phyloP scores from a whole-genome alignment of 352 stramenopile species.

The Elongisporangium undulatum region DNA sequence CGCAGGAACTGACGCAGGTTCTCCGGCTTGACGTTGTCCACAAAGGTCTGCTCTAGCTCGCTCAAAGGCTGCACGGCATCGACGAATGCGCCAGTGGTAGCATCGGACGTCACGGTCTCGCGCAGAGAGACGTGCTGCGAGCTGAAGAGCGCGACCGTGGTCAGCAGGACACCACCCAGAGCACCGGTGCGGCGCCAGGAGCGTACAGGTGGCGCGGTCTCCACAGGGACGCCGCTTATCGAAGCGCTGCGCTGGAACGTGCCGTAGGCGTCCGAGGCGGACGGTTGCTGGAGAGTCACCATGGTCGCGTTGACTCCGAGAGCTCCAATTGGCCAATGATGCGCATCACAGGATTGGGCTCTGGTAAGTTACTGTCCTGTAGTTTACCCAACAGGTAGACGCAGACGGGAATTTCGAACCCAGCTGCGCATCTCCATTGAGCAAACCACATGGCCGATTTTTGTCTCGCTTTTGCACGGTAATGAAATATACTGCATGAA shows the following conservation, averaged over 20 bases:
- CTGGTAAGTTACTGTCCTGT: background rate
- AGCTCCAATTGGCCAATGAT: background rate
- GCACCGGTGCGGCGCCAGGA: background rate
- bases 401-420: background rate
- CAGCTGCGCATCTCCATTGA: background rate
- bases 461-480: background rate
- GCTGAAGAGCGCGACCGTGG: constrained; percentile 5
- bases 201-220: background rate
- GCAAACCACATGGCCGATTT: constrained; percentile 1
- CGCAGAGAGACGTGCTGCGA: constrained; percentile 6
- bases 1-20: constrained; percentile 10
- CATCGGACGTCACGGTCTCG: background rate
- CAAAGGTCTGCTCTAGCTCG: constrained; percentile 5
- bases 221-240: background rate
- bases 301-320: background rate
- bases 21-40: constrained; percentile 2
- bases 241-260: constrained; percentile 3
- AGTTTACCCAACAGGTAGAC: too few species aligned
- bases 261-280: constrained; percentile 6
- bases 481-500: background rate
- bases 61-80: background rate
- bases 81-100: background rate
- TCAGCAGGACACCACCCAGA: constrained; percentile 2
- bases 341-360: background rate
- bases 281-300: constrained; percentile 2